Base-by-base conservation (phyloP, 176 grass and related monocot species). In the Hyparrhenia diplandra region DNA sequence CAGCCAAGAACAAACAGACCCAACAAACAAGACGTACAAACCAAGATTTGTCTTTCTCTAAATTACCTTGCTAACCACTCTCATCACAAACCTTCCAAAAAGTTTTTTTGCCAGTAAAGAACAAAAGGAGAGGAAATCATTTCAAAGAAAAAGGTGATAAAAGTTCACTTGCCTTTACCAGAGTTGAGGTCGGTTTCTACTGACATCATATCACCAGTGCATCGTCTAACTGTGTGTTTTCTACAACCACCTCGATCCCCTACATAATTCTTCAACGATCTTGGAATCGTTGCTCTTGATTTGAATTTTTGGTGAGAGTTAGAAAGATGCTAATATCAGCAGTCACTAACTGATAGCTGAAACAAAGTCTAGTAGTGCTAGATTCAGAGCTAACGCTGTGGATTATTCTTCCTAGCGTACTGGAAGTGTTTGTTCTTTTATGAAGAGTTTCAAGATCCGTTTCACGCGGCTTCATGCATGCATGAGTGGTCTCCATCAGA, bases 1-100 rank as follows among this genome's bases (percentile, higher is more conserved):
- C n/a, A 43, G 41, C 41, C 43, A 80, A 42, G 84, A 55, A 52
- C 34, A 72, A 52, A 80, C 54, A 12, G 42, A 73, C 58, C 42
- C 24, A n/a, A n/a, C n/a, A n/a, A 64, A 52, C 75, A 65, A 64
- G 40, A 40, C 84, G 76, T 85, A 9, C 76, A 85, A 2, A 66
- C 8, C 68, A 85, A 79, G 84, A 39, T 65, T 73, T 65, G 39
- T 73, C 34, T 64, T 64, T 73, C 76, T 79, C 58, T 55, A 65
- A 73, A 85, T 43, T 43, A 14, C 14, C 43, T 42, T 57, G 43
- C 84, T 85, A 85, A 85, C 84, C 76, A 85, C 76, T 85, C 68
- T 31, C 8, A 13, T 54, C 42, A 41, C 66, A 78, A 51, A 25
- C 24, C 9, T 2, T 9, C 18, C 4, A 28, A 55, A 54, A 73